Evolutionary conservation across 1,284 basidiomycete species (phyloP), one percentile per base, ranked within the genome.

Genomic region (Dichomitus squalens): DNA sequence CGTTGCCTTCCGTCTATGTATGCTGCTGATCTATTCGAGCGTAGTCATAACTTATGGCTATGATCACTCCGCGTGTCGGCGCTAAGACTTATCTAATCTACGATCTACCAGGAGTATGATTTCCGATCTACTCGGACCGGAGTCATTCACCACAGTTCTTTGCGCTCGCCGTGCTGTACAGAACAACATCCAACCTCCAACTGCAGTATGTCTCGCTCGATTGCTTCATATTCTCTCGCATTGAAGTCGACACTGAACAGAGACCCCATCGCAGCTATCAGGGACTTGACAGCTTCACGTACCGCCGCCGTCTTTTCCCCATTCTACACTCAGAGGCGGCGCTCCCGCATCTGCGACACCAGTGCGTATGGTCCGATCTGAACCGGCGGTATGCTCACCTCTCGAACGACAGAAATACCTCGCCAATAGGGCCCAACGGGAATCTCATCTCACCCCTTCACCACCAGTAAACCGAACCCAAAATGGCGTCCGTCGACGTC

Each of bases 401-500:
- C 7, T 34, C 29, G 44, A 18, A 47, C 44, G 27, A 47, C 12
- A 47, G 29, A 47, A 47, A 47, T 47, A 47, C 44, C 31, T n/a
- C 12, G 29, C 44, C 41, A 44, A 44, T 44, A 44, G 41, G 25
- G 25, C 41, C 25, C 25, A n/a, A 44, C 25, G 25, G n/a, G 25
- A 44, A 16, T 44, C 41, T 23, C 23, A 44, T 44, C 41, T 44
- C 16, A 16, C 14, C 27, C 25, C n/a, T n/a, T n/a, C n/a, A n/a
- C n/a, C n/a, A n/a, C 11, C 11, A 31, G 29, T 11, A 31, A 31
- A 11, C 5, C 44, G 18, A 18, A 9, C 20, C 44, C 31, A 47
- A 16, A 6, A 75, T 73, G 73, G 51, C 70, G 29, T 6, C 29
- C 5, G 29, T 31, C 39, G 44, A 65, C 31, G 64, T 70, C 43